Evolutionary conservation across 2,329 filamentous ascomycete genomes (phyloP).

Genomic region (Pseudofabraea citricarpa): DNA sequence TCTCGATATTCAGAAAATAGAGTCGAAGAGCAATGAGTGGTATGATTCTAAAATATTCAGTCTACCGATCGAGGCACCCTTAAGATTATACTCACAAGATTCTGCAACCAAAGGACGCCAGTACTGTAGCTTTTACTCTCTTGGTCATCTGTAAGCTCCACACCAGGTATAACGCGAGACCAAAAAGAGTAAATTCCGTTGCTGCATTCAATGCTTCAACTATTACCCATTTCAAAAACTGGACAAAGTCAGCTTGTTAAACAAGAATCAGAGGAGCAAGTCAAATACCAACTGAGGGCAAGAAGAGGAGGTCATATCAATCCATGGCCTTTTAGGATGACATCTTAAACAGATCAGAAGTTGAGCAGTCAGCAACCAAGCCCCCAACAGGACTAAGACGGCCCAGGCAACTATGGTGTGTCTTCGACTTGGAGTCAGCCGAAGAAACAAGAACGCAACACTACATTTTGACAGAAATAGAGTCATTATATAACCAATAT

Average conservation of each 20-base stretch:
- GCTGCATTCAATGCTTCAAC: slow-evolving; percentile 35
- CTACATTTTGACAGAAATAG: slow-evolving; percentile 39
- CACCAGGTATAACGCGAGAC: slow-evolving; percentile 33
- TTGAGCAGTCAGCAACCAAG: slow-evolving; percentile 34
- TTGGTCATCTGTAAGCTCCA: slow-evolving; percentile 31
- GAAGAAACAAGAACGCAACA: slow-evolving; percentile 37
- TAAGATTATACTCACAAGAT: slow-evolving; percentile 28
- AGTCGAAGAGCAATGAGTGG: not conserved
- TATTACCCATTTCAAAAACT: slow-evolving; percentile 34
- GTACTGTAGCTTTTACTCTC: slow-evolving; percentile 32
- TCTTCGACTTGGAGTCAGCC: slow-evolving; percentile 36
- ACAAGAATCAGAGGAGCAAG: slow-evolving; percentile 23
- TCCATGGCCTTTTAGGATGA: slow-evolving; percentile 32
- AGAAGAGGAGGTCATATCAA: slow-evolving; percentile 19
- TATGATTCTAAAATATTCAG: not conserved
- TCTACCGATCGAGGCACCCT: slow-evolving; percentile 2
- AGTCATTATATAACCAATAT: slow-evolving; percentile 37
- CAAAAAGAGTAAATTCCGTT: slow-evolving; percentile 33
- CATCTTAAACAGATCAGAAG: slow-evolving; percentile 37
- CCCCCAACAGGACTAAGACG: slow-evolving; percentile 30
- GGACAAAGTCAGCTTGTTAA: not conserved
- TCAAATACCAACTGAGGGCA: slow-evolving; percentile 30
- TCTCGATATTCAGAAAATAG: not conserved
- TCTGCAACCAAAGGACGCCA: slow-evolving; percentile 35
- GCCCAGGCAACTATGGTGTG: slow-evolving; percentile 32